Evolutionary conservation across 345 rosid genomes (phyloP), one percentile per base, ranked within the genome.

Genomic region (Ailanthus altissimus): DNA sequence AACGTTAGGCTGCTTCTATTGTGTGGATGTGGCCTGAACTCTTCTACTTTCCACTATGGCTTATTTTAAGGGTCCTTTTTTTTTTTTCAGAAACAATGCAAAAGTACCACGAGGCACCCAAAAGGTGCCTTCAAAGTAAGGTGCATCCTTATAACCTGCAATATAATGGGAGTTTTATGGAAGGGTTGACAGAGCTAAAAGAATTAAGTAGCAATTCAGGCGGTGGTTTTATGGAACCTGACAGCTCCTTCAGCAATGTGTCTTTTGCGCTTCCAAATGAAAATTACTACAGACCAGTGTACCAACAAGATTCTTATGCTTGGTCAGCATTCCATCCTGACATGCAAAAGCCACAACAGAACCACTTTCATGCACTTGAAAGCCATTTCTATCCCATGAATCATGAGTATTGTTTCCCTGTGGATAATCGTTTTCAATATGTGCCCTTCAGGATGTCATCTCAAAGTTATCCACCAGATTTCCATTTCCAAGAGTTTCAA

Each of bases 81-180:
- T 67, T 65, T 67, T 26, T 68, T 51, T 20, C 82, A 82, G 85
- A 64, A 69, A 45, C 70, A 40, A 79, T 79, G 82, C 80, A 82
- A 79, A 78, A 75, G 62, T 66, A 75, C 63, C 20, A 77, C 25
- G 82, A 82, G 85, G 80, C 85, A 75, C 68, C 85, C 43, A 54
- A 38, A 1, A 71, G 74, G 72, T 75, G 85, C 79, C 85, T 78
- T 58, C 85, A 75, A 49, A 72, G 53, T 47, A 82, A 75, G 45
- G 67, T 59, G 18, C 62, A 71, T 67, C 82, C 82, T 63, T 76
- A 67, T 32, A 67, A 73, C 58, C 49, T 82, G 59, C 85, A 75
- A 21, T 76, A 60, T 63, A 59, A 61, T 20, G 82, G 85, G 74
- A 79, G 70, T 73, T 54, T 60, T 59, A 73, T 58, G 11, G 75